These are phyloP conservation scores for Polygonum aviculare DNA, from an alignment of 148 eudicot species.

Conservation along the genomic window DNA sequence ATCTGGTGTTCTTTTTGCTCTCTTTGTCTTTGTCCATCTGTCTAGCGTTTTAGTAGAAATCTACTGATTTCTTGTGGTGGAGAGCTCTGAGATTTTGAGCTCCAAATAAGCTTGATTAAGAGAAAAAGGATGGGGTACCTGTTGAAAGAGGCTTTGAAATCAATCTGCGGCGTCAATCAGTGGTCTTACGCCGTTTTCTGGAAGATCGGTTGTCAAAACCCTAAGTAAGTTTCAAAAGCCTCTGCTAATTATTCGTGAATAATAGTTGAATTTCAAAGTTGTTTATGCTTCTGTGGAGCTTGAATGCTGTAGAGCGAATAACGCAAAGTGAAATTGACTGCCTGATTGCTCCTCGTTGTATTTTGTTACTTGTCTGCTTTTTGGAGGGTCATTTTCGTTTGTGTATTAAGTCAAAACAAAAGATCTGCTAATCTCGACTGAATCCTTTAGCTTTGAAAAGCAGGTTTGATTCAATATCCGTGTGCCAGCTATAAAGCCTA, in stretches of 20 bases:
- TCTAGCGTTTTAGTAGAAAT: neutral
- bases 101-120: neutral
- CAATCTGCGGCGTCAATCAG: constrained; percentile 78
- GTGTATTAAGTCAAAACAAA: constrained; percentile 2
- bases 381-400: neutral
- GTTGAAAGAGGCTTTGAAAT: constrained; percentile 83
- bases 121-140: constrained; percentile 56
- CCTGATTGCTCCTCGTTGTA: constrained; percentile 1
- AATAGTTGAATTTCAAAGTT: neutral
- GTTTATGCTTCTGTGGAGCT: neutral
- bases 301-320: neutral
- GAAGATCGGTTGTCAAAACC: constrained; percentile 91
- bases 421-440: neutral
- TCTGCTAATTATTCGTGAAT: neutral
- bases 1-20: neutral
- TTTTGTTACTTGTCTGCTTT: neutral
- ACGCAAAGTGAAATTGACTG: neutral
- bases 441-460: constrained; percentile 2
- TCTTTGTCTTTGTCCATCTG: neutral
- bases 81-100: neutral
- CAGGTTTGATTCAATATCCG: neutral
- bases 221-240: constrained; percentile 47
- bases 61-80: neutral
- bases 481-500: neutral
- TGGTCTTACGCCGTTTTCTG: constrained; percentile 98